Evolutionary conservation across 768 basidiomycete species (phyloP), one percentile per base, ranked within the genome.

Genomic region (Leccinum ochraceum): DNA sequence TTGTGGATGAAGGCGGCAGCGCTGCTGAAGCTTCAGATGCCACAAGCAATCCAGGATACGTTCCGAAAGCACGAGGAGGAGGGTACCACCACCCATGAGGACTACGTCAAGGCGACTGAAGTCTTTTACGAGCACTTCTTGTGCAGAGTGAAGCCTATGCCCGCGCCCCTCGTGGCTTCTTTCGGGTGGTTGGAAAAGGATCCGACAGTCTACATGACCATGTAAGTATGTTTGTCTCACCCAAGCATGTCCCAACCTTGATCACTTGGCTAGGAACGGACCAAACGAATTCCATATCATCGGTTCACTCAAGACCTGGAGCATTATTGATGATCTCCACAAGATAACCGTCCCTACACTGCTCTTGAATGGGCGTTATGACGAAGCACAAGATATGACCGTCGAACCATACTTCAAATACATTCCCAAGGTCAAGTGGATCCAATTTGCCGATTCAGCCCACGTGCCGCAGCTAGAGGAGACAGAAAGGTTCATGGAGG

Each of bases 1-100:
- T 67, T 83, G 28, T 84, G 79, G 78, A 69, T 75, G 59, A 68
- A 74, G 36, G 71, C 70, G 1, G 62, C 69, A 20, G 67, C 70
- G 2, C 57, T 71, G 32, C 62, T 81, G 60, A 67, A 75, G 39
- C 57, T 62, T 17, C 63, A 66, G 39, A 69, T 85, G 20, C 81
- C 83, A 2, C 69, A 77, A 60, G 75, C 80, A 3, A 62, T 79
- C 2, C 74, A 74, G 61, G 76, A 78, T 6, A 62, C 57, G 3
- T 64, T 84, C n/a, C 66, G 72, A 52, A 79, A 77, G 63, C 78
- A 83, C 59, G 83, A 86, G 66, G 72, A 61, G 16, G 79, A 73
- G 1, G 79, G 75, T 3, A 83, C 78, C 39, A 81, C 73, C 5
- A 71, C 78, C 17, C 70, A 74, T 14, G 62, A 72, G 51, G 83